Conservation (phyloP, 1,284 basidiomycete species). For the Malassezia sympodialis region DNA sequence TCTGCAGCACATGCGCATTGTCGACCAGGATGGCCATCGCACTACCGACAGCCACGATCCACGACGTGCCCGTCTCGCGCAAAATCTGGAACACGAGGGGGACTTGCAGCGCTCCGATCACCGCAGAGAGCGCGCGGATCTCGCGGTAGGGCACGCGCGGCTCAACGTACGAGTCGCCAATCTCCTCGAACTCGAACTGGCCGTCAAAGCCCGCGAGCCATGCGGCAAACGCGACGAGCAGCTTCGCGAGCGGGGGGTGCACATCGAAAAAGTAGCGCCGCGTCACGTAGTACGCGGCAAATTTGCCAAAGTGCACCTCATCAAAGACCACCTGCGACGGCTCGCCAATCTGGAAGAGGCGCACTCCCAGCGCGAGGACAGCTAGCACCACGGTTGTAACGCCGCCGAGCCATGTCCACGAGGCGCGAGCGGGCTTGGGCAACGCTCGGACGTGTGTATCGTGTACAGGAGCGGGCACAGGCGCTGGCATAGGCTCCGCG, state of each 20-base stretch:
- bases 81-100: slow-evolving; percentile 90
- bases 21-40: slow-evolving; percentile 82
- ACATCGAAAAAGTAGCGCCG: slow-evolving; percentile 98
- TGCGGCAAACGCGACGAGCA: slow-evolving; percentile 63
- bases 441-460: not conserved
- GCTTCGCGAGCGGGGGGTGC: slow-evolving; percentile 64
- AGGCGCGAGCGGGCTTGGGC: not conserved
- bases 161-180: slow-evolving; percentile 81
- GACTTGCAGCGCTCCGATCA: slow-evolving; percentile 77
- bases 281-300: slow-evolving; percentile 49
- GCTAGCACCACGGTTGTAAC: slow-evolving; percentile 21
- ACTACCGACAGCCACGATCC: slow-evolving; percentile 75
- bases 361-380: slow-evolving; percentile 23
- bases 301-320: slow-evolving; percentile 48
- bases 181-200: slow-evolving; percentile 82
- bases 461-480: not conserved
- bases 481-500: not conserved
- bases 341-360: slow-evolving; percentile 29
- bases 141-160: slow-evolving; percentile 85
- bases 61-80: slow-evolving; percentile 92
- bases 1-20: slow-evolving; percentile 90
- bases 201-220: slow-evolving; percentile 97
- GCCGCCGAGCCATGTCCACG: not conserved
- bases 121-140: slow-evolving; percentile 79
- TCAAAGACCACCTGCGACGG: slow-evolving; percentile 46